Conservation (phyloP, 805 yeast species). For the Starmerella bacillaris region DNA sequence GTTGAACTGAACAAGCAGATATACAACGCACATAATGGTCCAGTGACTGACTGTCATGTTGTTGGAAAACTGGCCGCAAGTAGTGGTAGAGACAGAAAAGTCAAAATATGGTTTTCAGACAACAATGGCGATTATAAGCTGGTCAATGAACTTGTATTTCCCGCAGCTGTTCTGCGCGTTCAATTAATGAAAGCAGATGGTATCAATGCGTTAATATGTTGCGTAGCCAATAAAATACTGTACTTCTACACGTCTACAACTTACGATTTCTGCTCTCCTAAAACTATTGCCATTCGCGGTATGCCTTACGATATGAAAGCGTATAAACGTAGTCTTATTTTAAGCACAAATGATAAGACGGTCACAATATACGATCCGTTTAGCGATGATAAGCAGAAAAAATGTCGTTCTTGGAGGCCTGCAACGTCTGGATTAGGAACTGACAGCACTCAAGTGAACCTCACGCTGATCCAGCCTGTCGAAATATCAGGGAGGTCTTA, state of each 20-base stretch:
- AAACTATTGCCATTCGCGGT: slow-evolving; percentile 33
- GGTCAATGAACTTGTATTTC: slow-evolving; percentile 32
- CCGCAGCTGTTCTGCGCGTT: slow-evolving; percentile 12
- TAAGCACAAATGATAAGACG: slow-evolving; percentile 15
- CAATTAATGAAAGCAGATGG: slow-evolving; percentile 5
- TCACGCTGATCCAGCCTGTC: slow-evolving; percentile 8
- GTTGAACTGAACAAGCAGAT: slow-evolving; percentile 3
- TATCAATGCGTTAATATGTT: slow-evolving; percentile 22
- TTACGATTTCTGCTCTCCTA: slow-evolving; percentile 24
- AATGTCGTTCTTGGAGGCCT: slow-evolving; percentile 8
- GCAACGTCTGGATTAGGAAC: slow-evolving; percentile 3
- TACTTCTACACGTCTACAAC: slow-evolving; percentile 32
- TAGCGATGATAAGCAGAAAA: slow-evolving; percentile 3
- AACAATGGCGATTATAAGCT: slow-evolving; percentile 30
- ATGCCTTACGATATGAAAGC: slow-evolving; percentile 31
- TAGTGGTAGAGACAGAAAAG: slow-evolving; percentile 14
- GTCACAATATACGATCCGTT: slow-evolving; percentile 10
- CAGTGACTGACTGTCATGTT: slow-evolving; percentile 13
- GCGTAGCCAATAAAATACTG: slow-evolving; percentile 45
- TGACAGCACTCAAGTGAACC: slow-evolving; percentile 9
- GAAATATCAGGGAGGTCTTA: slow-evolving; percentile 1
- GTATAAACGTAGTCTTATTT: not conserved
- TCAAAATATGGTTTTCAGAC: slow-evolving; percentile 11
- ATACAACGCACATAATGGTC: slow-evolving; percentile 14
- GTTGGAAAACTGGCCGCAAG: slow-evolving; percentile 3